Evolutionary conservation across 2,329 filamentous ascomycete genomes (phyloP), one percentile per base, ranked within the genome.

Genomic region (Aspergillus persii): DNA sequence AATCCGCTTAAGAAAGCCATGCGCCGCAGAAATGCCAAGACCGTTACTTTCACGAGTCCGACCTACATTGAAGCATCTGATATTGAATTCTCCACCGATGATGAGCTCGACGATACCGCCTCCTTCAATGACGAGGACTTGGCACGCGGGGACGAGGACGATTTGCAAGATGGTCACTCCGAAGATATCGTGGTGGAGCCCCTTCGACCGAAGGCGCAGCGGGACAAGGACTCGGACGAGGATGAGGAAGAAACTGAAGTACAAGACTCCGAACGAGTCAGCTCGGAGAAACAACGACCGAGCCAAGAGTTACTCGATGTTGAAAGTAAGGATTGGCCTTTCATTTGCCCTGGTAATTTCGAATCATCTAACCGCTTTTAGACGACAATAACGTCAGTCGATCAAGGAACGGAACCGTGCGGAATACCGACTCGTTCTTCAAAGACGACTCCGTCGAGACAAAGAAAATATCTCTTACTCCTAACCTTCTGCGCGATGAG

Each of bases 341-440:
- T 33, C 2, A 5, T 39, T 4, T n/a, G 3, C 31, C 23, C n/a
- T 30, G 30, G 8, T 9, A 30, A 3, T 15, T 46, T 3, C 18
- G n/a, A 33, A 30, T 41, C 59, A 47, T 50, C 68, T 68, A 49
- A 74, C 49, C n/a, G 56, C 31, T 39, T 53, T 31, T 57, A 68
- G 67, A 64, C 65, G 69, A 71, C 63, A 65, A 67, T 51, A 68
- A 65, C 26, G 67, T 74, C 67, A 78, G 71, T 71, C 74, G 89
- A 71, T 92, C 91, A 39, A 86, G 89, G 63, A 96, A 96, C 67
- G 92, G 92, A 47, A 94, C 90, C 26, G 84, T 96, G 49, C 86
- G 94, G 63, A 96, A 96, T 72, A 94, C 92, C 4, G 94, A 98
- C 76, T 96, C 94, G 1, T 97, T 98, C 81, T 97, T 97, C 82